Evolutionary conservation across 2,329 filamentous ascomycete genomes (phyloP), one percentile per base, ranked within the genome.

Genomic region (Cucurbitaria berberidis): DNA sequence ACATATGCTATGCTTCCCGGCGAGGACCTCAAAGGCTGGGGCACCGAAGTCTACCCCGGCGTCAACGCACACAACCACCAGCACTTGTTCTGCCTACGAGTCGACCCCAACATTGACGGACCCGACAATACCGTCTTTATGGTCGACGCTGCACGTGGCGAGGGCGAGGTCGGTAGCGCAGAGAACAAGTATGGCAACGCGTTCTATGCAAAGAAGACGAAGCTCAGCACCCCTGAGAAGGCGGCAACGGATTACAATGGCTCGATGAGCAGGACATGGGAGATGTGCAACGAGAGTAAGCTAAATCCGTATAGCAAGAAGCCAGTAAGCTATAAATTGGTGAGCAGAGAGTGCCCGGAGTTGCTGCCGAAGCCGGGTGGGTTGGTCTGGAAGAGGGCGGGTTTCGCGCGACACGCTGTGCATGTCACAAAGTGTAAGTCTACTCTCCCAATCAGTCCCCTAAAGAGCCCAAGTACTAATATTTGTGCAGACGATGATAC

Each of bases 11-110:
- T 96, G 82, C 85, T 87, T 64, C 85, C 87, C 0, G 89, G 86
- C 41, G 92, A 96, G 76, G 90, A 95, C 59, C 89, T 89, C 8
- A 81, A 89, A 26, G 91, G 90, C 54, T 96, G 91, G 90, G 93
- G 93, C 51, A 96, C 92, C 0, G 88, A 96, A 74, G 93, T 97
- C 8, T 95, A 93, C 69, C 90, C 91, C 0, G 88, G 90, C 35
- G 91, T 96, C 69, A 96, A 96, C 68, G 93, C 93, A 0, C 93
- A 96, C 78, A 96, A 96, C 78, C 93, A 97, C 75, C 92, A 97
- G 76, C 93, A 97, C 74, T 83, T 97, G 27, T 97, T 97, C 84
- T 96, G 91, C 71, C 80, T 97, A 38, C 90, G 93, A 36, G 80
- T 96, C 38, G 90, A 97, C 72, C 85, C 92, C 27, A 95, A 93